phyloP scores from a whole-genome alignment of 2,329 filamentous ascomycete genomes.

The Phialocephala subalpina region DNA sequence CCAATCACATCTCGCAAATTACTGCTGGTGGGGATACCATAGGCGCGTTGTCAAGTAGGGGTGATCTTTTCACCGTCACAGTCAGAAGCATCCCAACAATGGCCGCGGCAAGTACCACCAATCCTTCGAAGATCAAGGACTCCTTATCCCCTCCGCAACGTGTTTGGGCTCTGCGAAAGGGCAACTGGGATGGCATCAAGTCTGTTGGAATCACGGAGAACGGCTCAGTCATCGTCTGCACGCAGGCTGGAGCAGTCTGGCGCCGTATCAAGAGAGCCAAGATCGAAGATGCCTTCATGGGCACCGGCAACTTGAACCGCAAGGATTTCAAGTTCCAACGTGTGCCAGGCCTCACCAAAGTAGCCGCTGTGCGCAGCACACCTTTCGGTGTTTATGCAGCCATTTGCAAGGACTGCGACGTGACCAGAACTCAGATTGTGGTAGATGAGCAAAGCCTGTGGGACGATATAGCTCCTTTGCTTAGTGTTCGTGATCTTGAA shows the following conservation, averaged over 20 bases:
- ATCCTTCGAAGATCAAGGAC: conserved; percentile 87
- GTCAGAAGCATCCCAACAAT: conserved; percentile 73
- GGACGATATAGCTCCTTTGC: conserved; percentile 75
- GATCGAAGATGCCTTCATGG: conserved; percentile 69
- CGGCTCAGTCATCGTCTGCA: conserved; percentile 93
- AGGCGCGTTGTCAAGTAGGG: conserved; percentile 82
- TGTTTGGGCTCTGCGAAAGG: conserved; percentile 87
- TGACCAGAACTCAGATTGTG: conserved; percentile 75
- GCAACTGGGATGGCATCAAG: conserved; percentile 70
- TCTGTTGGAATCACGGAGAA: conserved; percentile 92
- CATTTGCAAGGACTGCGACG: conserved; percentile 82
- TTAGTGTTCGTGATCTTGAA: conserved; percentile 71
- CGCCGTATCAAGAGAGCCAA: conserved; percentile 83
- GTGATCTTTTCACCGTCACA: conserved; percentile 87
- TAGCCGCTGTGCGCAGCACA: conserved; percentile 85
- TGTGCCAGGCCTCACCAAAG: conserved; percentile 86
- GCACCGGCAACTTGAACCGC: conserved; percentile 63
- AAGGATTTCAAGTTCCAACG: conserved; percentile 97
- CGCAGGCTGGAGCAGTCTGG: conserved; percentile 93
- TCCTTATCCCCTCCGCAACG: conserved; percentile 80
- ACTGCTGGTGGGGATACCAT: conserved; percentile 91
- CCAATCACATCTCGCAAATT: conserved; percentile 77
- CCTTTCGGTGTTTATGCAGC: conserved; percentile 90
- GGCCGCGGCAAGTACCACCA: conserved; percentile 79
- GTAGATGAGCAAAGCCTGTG: conserved; percentile 75